phyloP scores from a whole-genome alignment of 2,329 filamentous ascomycete species.

The Botrytis pseudocinerea region DNA sequence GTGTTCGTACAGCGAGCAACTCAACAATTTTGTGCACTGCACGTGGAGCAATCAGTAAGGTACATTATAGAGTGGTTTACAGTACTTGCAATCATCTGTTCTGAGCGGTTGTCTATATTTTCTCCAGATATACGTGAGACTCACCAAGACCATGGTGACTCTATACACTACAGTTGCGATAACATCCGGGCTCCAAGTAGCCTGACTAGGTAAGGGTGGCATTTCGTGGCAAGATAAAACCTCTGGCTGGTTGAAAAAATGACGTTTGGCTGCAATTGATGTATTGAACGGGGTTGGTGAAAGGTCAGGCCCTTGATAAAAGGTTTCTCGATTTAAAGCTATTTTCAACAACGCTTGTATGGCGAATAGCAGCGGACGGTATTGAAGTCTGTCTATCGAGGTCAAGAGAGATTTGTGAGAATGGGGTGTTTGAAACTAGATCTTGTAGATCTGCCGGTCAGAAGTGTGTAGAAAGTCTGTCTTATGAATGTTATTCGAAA shows the following conservation, averaged over 20 bases:
- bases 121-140: conserved; percentile 24
- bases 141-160: conserved; percentile 21
- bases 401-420: not conserved
- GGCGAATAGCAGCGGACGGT: too few relatives aligned
- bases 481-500: not conserved
- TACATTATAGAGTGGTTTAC: not conserved
- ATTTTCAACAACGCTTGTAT: not conserved
- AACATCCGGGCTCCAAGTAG: conserved; percentile 21
- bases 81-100: conserved; percentile 4
- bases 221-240: not conserved
- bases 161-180: conserved; percentile 24
- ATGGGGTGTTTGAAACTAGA: not conserved
- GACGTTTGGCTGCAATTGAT: not conserved
- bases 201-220: not conserved
- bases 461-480: not conserved
- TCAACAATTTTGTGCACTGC: not conserved
- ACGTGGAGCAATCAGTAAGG: not conserved
- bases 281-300: not conserved
- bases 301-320: not conserved
- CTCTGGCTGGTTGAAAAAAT: too few relatives aligned
- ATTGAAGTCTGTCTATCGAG: not conserved
- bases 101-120: conserved; percentile 10
- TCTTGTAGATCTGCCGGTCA: not conserved
- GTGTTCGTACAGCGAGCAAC: not conserved
- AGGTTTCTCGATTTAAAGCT: not conserved